Conservation (phyloP, 495 filamentous ascomycete species). For the Aspergillus asperescens region DNA sequence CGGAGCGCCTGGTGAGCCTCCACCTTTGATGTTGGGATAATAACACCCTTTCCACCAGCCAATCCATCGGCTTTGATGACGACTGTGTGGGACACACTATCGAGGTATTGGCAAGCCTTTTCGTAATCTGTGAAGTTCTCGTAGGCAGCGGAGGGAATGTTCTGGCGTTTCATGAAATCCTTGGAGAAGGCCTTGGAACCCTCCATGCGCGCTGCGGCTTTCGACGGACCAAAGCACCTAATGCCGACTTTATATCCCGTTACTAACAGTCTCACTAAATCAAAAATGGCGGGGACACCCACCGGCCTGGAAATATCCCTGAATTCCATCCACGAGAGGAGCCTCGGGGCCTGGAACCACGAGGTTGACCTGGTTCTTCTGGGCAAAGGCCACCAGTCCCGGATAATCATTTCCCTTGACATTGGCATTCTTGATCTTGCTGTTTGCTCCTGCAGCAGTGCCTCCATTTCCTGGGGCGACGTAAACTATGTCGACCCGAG, state of each 20-base stretch:
- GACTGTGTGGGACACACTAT: slow-evolving; percentile 65
- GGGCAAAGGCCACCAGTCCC: slow-evolving; percentile 67
- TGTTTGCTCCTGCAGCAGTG: slow-evolving; percentile 56
- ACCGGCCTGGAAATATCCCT: slow-evolving; percentile 70
- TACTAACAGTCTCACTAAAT: slow-evolving; percentile 7
- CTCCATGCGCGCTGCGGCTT: slow-evolving; percentile 84
- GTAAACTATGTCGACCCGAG: slow-evolving; percentile 46
- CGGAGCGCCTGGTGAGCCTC: slow-evolving; percentile 78
- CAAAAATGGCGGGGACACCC: slow-evolving; percentile 3
- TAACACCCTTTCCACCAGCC: slow-evolving; percentile 88
- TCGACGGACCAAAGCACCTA: slow-evolving; percentile 79
- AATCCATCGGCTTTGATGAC: slow-evolving; percentile 87
- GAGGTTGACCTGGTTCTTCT: slow-evolving; percentile 68
- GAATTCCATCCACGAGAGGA: slow-evolving; percentile 87
- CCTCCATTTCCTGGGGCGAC: slow-evolving; percentile 79
- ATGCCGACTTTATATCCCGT: slow-evolving; percentile 55
- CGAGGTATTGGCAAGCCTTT: slow-evolving; percentile 68
- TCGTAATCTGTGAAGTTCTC: slow-evolving; percentile 82
- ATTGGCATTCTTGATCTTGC: slow-evolving; percentile 68
- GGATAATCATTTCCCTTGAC: slow-evolving; percentile 72
- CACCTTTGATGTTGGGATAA: slow-evolving; percentile 72
- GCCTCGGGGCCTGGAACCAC: slow-evolving; percentile 90
- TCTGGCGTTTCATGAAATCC: slow-evolving; percentile 92
- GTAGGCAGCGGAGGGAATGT: slow-evolving; percentile 87
- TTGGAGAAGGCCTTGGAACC: slow-evolving; percentile 96